Percentiles rank a stretch among this genome's conserved stretches.
Evolutionary conservation across 2,329 filamentous ascomycete species (phyloP).

Genomic region (Talaromyces marneffei): DNA sequence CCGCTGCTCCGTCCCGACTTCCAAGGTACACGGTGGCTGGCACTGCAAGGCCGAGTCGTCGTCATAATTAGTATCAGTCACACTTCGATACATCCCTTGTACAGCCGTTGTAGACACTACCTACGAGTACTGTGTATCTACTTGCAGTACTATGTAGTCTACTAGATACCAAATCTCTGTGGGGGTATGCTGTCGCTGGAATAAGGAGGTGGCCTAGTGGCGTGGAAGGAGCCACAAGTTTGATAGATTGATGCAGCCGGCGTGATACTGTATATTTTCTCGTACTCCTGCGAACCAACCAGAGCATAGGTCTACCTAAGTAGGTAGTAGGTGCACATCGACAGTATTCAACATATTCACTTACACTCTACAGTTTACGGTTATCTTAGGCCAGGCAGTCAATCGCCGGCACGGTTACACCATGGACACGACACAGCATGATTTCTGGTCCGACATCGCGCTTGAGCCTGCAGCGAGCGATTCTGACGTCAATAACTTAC

Average conservation of each 20-base stretch:
- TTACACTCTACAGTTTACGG: not conserved
- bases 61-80: not conserved
- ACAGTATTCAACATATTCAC: not conserved
- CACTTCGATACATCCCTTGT: not conserved
- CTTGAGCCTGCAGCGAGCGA: not conserved
- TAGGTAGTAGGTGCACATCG: not conserved
- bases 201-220: not conserved
- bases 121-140: not conserved
- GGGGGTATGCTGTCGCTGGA: not conserved
- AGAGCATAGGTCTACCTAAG: not conserved
- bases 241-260: not conserved
- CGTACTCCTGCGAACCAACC: not conserved
- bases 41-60: conserved; percentile 1
- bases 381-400: not conserved
- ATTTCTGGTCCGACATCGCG: conserved; percentile 6
- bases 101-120: not conserved
- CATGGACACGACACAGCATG: not conserved
- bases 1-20: not conserved
- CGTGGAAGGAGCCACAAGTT: not conserved
- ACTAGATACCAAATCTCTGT: too few species aligned
- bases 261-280: not conserved
- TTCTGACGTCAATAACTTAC: not conserved
- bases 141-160: too few species aligned
- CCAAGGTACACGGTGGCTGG: not conserved
- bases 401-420: not conserved